Percentiles rank a stretch among this genome's conserved stretches.
Conservation (phyloP, 805 yeast genomes). For the Scheffersomyces stipitis region DNA sequence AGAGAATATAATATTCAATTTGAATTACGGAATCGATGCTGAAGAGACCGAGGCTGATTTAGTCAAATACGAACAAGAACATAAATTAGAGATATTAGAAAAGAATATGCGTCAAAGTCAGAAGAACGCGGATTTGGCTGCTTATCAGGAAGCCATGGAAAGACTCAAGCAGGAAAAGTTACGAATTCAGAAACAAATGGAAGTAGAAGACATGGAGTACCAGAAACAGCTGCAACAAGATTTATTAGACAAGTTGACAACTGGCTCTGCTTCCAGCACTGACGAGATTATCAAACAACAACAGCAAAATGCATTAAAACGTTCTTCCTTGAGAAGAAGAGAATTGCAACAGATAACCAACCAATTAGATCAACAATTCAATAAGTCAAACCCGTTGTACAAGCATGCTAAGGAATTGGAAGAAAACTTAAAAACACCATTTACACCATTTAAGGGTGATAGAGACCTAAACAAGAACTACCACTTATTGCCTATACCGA, state of each 20-base stretch:
- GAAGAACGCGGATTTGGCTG: conserved; percentile 62
- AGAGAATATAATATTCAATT: conserved; percentile 76
- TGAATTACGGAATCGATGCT: conserved; percentile 67
- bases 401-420: conserved; percentile 22
- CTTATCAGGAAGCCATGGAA: conserved; percentile 55
- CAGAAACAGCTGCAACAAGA: conserved; percentile 43
- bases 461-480: conserved; percentile 57
- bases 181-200: conserved; percentile 63
- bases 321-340: conserved; percentile 63
- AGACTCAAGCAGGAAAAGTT: conserved; percentile 64
- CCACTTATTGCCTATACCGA: conserved; percentile 35
- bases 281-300: conserved; percentile 43
- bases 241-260: conserved; percentile 38
- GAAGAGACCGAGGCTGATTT: conserved; percentile 68
- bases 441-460: conserved; percentile 95
- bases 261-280: conserved; percentile 27
- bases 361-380: conserved; percentile 46
- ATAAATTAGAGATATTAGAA: conserved; percentile 71
- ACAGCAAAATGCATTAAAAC: conserved; percentile 46
- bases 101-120: conserved; percentile 69
- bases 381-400: conserved; percentile 26
- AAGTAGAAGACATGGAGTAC: conserved; percentile 40
- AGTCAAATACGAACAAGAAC: conserved; percentile 67
- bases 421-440: conserved; percentile 49
- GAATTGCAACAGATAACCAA: conserved; percentile 60